A percentile compares a stretch with the other conserved stretches of the same genome.
phyloP scores from a whole-genome alignment of 1,284 basidiomycete species.

The Papiliotrema terrestris region DNA sequence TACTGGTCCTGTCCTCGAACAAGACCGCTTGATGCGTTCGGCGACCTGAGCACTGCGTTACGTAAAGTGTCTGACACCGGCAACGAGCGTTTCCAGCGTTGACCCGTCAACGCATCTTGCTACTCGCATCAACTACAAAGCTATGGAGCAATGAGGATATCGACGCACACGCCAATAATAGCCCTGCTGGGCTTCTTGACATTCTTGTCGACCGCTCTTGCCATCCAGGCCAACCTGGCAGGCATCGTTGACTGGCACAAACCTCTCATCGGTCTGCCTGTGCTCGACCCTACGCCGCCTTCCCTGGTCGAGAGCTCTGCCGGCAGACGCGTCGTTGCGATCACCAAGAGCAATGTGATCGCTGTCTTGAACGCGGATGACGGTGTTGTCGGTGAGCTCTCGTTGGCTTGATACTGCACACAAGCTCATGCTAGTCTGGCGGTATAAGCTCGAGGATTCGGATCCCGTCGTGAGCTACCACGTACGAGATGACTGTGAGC shows the following conservation, averaged over 20 bases:
- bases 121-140: not conserved
- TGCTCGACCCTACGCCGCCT: slow-evolving; percentile 47
- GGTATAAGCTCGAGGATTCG: slow-evolving; percentile 64
- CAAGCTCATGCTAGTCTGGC: slow-evolving; percentile 59
- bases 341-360: slow-evolving; percentile 73
- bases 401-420: not conserved
- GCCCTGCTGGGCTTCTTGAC: slow-evolving; percentile 5
- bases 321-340: slow-evolving; percentile 52
- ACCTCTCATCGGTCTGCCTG: slow-evolving; percentile 65
- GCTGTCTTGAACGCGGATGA: slow-evolving; percentile 68
- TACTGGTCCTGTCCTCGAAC: too few species aligned
- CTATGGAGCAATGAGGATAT: not conserved
- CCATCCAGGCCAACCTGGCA: slow-evolving; percentile 51
- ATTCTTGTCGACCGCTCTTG: slow-evolving; percentile 14
- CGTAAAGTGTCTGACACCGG: too few species aligned
- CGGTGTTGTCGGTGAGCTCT: slow-evolving; percentile 66
- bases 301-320: slow-evolving; percentile 24
- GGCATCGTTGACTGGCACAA: slow-evolving; percentile 86
- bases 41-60: too few species aligned
- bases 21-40: too few species aligned
- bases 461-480: slow-evolving; percentile 71
- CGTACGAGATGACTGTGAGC: slow-evolving; percentile 59
- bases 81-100: too few species aligned
- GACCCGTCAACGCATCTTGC: too few species aligned
- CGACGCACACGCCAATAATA: not conserved